Conservation (phyloP, 768 basidiomycete species). For the Hortiboletus campestris region DNA sequence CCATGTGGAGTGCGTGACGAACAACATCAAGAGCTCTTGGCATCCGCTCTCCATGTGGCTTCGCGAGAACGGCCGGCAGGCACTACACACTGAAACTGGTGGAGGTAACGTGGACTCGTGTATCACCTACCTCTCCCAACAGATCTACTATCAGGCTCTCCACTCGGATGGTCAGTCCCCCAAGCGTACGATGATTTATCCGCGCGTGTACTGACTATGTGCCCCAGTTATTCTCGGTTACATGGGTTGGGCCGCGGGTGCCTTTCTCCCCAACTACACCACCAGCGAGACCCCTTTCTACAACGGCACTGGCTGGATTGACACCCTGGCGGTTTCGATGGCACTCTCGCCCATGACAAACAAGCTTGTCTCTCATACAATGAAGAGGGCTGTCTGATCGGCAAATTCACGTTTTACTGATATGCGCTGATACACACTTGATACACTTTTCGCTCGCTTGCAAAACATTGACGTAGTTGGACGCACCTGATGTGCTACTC, state of each 20-base stretch:
- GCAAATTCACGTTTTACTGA: too few relatives aligned
- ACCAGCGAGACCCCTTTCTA: constrained; percentile 35
- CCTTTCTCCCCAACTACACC: constrained; percentile 40
- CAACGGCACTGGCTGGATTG: constrained; percentile 34
- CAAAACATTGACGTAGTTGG: too few relatives aligned
- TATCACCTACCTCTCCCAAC: constrained; percentile 42
- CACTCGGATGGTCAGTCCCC: constrained; percentile 45
- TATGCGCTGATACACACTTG: too few relatives aligned
- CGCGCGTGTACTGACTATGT: not conserved
- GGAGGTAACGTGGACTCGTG: constrained; percentile 54
- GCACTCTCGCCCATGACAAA: constrained; percentile 18
- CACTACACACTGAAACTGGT: constrained; percentile 60
- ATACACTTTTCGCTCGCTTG: too few relatives aligned
- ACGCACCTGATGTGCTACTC: too few relatives aligned
- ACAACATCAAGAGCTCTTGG: constrained; percentile 51
- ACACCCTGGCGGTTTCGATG: constrained; percentile 39
- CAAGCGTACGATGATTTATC: not conserved
- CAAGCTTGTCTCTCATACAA: not conserved
- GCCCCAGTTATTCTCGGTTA: constrained; percentile 50
- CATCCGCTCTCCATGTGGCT: constrained; percentile 48
- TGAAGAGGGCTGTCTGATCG: too few relatives aligned
- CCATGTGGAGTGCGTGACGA: constrained; percentile 47
- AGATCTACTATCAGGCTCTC: constrained; percentile 44
- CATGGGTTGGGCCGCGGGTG: constrained; percentile 60
- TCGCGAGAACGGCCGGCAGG: constrained; percentile 47